phyloP scores from a whole-genome alignment of 2,329 filamentous ascomycete species.

The Botrytis byssoidea region DNA sequence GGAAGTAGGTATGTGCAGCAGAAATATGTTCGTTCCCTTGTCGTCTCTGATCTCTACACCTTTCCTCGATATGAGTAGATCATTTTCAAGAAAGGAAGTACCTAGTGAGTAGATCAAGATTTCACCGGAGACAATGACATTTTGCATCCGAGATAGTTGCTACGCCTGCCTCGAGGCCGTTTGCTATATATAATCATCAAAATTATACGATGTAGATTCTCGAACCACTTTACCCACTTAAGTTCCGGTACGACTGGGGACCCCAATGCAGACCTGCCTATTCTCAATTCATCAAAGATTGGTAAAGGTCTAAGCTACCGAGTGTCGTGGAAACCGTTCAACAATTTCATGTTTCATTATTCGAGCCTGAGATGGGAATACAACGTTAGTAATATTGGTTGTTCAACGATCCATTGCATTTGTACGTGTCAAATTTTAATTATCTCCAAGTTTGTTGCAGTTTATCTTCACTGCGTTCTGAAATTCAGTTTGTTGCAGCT shows the following conservation, averaged over 20 bases:
- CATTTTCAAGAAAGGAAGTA: background rate
- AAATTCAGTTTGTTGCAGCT: background rate
- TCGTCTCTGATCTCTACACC: background rate
- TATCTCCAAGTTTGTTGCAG: background rate
- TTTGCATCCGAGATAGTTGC: background rate
- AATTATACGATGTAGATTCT: background rate
- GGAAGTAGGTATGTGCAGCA: background rate
- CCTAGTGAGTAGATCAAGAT: background rate
- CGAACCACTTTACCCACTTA: background rate
- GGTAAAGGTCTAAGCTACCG: background rate
- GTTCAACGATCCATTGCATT: background rate
- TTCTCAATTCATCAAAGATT: background rate
- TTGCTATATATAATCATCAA: background rate
- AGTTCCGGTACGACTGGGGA: background rate
- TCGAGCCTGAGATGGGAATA: background rate
- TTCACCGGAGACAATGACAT: background rate
- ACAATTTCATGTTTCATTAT: background rate
- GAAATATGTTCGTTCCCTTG: background rate
- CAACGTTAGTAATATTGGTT: background rate
- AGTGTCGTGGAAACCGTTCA: background rate
- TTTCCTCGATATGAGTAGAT: background rate
- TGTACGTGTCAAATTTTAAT: conserved; percentile 3
- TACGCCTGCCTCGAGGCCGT: background rate
- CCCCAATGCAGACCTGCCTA: background rate
- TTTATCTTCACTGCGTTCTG: background rate